A percentile compares a stretch with the other conserved stretches of the same genome.
Evolutionary conservation across 1,139 yeast genomes (phyloP).

Genomic region (Sugiyamaella novakii): DNA sequence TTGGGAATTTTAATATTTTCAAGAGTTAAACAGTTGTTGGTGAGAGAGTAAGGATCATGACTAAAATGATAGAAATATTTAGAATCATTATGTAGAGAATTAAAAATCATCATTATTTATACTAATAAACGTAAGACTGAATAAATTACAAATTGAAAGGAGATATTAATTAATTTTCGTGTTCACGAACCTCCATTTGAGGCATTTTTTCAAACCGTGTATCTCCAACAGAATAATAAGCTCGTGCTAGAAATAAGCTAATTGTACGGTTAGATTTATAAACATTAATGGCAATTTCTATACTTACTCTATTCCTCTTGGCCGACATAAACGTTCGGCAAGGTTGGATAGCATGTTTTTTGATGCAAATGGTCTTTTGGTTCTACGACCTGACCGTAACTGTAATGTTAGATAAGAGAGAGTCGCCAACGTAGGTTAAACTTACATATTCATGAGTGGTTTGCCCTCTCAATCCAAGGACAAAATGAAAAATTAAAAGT

Average conservation of each 20-base stretch:
- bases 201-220: constrained; percentile 23
- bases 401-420: constrained; percentile 12
- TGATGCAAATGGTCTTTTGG: constrained; percentile 18
- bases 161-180: too few species aligned
- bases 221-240: constrained; percentile 23
- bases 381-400: constrained; percentile 12
- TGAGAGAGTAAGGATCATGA: too few species aligned
- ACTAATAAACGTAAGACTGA: not conserved
- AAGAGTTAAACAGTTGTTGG: too few species aligned
- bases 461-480: constrained; percentile 57
- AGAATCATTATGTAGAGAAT: too few species aligned
- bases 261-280: not conserved
- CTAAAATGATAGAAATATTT: too few species aligned
- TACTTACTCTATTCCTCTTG: constrained; percentile 21
- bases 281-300: not conserved
- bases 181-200: constrained; percentile 13
- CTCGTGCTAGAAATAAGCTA: constrained; percentile 23
- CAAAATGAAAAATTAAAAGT: constrained; percentile 56
- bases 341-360: constrained; percentile 14
- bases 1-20: too few species aligned
- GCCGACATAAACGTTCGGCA: constrained; percentile 19
- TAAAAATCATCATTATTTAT: too few species aligned
- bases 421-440: not conserved
- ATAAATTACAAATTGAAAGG: too few species aligned
- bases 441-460: constrained; percentile 51